Base-by-base conservation (phyloP, 108 stramenopile species). In the Fistulifera pelliculosa region DNA sequence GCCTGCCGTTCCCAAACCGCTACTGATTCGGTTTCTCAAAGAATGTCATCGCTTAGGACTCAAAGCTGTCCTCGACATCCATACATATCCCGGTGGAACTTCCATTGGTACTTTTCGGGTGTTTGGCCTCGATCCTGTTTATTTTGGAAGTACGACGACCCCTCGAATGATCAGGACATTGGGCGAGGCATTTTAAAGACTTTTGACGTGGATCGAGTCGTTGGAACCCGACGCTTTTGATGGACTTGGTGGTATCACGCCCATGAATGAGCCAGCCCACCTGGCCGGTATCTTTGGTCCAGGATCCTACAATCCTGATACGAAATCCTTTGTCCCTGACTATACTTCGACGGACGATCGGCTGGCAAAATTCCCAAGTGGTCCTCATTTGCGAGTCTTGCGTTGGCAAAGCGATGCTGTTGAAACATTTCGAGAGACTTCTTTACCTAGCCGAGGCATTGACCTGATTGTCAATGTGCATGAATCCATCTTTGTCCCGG, bases 201-300 rank as follows among this genome's bases (percentile, higher is more conserved):
- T 72, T 83, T 58, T 87, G 21, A 26, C 41, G 27, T 87, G 80
- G 79, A 53, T 83, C 35, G 80, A 81, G 60, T 49, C 61, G 17
- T 60, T 87, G 40, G 81, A 87, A 45, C 71, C 75, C 38, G 4
- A 58, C 35, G 79, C 85, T 27, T 83, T 87, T 57, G 43, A 51
- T 38, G 85, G 85, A 38, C 27, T 87, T 24, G 40, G 75, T 45
- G 79, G 71, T 1, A 41, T 87, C 40, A 67, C 79, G 4, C 85
- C 85, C 10, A 87, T 87, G 85, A 87, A 87, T 55, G 85, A 87
- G 38, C 85, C 85, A 24, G 85, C 80, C 0, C 85, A 87, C 45
- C 63, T 87, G 62, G 79, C 85, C n/a, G 79, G 79, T 19, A 25
- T 65, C 1, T 71, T 74, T 71, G 54, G 68, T 41, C 58, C 62